Conservation (phyloP, 805 yeast species). For the Barnettozyma sucrosica region DNA sequence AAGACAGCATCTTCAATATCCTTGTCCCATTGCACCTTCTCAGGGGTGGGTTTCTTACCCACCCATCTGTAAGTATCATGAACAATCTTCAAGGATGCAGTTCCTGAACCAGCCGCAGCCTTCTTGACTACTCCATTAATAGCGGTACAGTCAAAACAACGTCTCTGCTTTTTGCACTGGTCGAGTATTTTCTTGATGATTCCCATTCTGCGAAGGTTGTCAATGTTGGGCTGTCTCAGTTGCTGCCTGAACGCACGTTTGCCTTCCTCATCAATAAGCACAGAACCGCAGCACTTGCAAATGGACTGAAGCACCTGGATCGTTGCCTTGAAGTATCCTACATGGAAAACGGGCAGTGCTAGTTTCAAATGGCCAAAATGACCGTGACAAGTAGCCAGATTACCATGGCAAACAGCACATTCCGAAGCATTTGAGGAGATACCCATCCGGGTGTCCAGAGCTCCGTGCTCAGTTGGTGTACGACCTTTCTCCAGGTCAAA, state of each 20-base stretch:
- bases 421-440: conserved; percentile 79
- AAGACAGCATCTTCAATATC: conserved; percentile 73
- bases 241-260: conserved; percentile 70
- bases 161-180: conserved; percentile 91
- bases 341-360: conserved; percentile 95
- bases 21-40: conserved; percentile 79
- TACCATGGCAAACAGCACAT: conserved; percentile 89
- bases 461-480: conserved; percentile 76
- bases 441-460: conserved; percentile 92
- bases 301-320: conserved; percentile 83
- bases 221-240: conserved; percentile 80
- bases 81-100: conserved; percentile 90
- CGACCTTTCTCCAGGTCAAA: conserved; percentile 89
- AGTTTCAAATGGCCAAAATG: conserved; percentile 94
- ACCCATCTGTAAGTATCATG: conserved; percentile 96
- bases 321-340: conserved; percentile 91
- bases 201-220: conserved; percentile 88
- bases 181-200: conserved; percentile 76
- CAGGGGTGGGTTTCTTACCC: conserved; percentile 83
- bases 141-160: conserved; percentile 82
- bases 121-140: conserved; percentile 96
- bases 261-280: conserved; percentile 67
- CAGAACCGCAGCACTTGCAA: conserved; percentile 82
- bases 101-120: conserved; percentile 86
- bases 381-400: conserved; percentile 92